phyloP scores from a whole-genome alignment of 169 alveolate genomes.

The Fabrea salina region DNA sequence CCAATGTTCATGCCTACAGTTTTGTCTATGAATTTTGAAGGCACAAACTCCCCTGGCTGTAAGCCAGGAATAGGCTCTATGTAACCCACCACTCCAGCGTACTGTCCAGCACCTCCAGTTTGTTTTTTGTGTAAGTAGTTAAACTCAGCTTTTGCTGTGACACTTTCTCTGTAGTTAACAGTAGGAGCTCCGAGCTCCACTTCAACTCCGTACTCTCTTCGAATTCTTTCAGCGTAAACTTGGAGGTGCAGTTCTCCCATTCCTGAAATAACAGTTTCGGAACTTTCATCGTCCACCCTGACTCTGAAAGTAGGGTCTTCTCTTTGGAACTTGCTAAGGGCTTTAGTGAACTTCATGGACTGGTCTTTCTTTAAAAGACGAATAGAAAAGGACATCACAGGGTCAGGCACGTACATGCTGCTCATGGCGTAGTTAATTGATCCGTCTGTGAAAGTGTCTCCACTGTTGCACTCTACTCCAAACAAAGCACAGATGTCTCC shows the following conservation, averaged over 20 bases:
- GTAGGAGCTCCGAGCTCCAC: conserved; percentile 89
- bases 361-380: conserved; percentile 71
- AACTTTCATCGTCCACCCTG: conserved; percentile 86
- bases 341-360: conserved; percentile 81
- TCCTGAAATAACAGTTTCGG: conserved; percentile 91
- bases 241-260: conserved; percentile 95
- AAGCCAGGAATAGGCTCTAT: conserved; percentile 86
- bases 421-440: conserved; percentile 63
- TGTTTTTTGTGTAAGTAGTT: conserved; percentile 94
- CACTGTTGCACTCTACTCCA: conserved; percentile 92
- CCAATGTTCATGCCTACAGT: conserved; percentile 90
- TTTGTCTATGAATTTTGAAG: conserved; percentile 59
- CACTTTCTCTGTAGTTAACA: conserved; percentile 92
- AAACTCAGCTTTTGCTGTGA: conserved; percentile 78
- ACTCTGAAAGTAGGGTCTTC: conserved; percentile 95
- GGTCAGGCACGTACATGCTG: conserved; percentile 91
- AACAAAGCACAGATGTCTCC: conserved; percentile 97
- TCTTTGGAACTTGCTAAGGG: conserved; percentile 86
- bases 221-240: conserved; percentile 92
- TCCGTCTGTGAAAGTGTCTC: conserved; percentile 91
- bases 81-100: conserved; percentile 91
- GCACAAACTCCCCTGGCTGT: conserved; percentile 37
- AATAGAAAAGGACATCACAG: conserved; percentile 91
- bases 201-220: conserved; percentile 88
- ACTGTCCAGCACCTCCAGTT: conserved; percentile 98